phyloP scores from a whole-genome alignment of 129 eudicot genomes.

The Flaveria trinervia region DNA sequence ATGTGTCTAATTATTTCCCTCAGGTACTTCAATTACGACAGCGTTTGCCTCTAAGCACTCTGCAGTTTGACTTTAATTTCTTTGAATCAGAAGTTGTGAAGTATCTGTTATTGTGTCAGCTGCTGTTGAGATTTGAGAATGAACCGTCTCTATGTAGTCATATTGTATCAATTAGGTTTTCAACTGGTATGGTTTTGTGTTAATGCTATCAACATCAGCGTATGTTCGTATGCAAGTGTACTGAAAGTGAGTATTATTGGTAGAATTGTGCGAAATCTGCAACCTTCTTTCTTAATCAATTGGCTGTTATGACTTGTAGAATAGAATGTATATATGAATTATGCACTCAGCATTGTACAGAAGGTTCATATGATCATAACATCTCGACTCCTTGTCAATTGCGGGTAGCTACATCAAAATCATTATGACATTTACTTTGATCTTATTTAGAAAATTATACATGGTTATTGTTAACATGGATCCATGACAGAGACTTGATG shows the following conservation, averaged over 20 bases:
- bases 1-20: conserved; percentile 92
- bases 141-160: conserved; percentile 1
- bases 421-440: not conserved
- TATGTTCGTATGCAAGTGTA: conserved; percentile 6
- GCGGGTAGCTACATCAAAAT: not conserved
- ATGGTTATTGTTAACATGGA: not conserved
- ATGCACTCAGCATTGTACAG: not conserved
- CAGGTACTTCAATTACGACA: conserved; percentile 50
- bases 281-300: too few species aligned
- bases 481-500: not conserved
- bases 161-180: conserved; percentile 18
- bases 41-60: not conserved
- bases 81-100: not conserved
- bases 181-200: not conserved
- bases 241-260: not conserved
- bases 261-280: too few species aligned
- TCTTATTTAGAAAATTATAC: conserved; percentile 3
- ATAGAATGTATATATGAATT: not conserved
- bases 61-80: not conserved
- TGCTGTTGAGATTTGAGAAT: not conserved
- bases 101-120: not conserved
- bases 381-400: not conserved
- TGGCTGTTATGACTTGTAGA: too few species aligned
- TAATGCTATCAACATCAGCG: not conserved
- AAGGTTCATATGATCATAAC: conserved; percentile 9